Conservation (phyloP, 163 green algal genomes). For the Chlamydomonas reinhardtii region DNA sequence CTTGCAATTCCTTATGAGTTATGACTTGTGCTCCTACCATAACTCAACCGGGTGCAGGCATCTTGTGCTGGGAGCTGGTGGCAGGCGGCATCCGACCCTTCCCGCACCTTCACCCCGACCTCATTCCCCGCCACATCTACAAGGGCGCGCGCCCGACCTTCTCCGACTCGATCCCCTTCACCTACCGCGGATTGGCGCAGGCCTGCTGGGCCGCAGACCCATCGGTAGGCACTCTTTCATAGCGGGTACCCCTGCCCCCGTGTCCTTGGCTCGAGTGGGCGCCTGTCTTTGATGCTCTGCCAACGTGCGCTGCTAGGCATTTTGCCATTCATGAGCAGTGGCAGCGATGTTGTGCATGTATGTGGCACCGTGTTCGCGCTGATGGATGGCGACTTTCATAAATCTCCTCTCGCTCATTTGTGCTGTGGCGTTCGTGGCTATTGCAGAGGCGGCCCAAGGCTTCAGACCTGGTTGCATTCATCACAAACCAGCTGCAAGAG, state of each 20-base stretch:
- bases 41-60: background rate
- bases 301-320: too few species aligned
- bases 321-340: too few species aligned
- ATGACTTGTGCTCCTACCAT: background rate
- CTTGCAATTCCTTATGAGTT: too few species aligned
- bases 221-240: background rate
- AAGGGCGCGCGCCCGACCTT: slow-evolving; percentile 15
- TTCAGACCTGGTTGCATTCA: slow-evolving; percentile 5
- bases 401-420: background rate
- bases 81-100: slow-evolving; percentile 26
- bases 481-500: slow-evolving; percentile 12
- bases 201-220: background rate
- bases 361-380: too few species aligned
- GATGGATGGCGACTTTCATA: too few species aligned
- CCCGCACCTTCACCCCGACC: slow-evolving; percentile 18
- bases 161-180: background rate
- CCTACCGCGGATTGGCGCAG: background rate
- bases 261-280: too few species aligned
- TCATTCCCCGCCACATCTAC: slow-evolving; percentile 24
- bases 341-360: too few species aligned
- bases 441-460: slow-evolving; percentile 1
- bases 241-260: background rate
- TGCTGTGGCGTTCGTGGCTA: background rate
- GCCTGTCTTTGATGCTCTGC: too few species aligned
- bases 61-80: slow-evolving; percentile 26